A percentile compares a stretch with the other conserved stretches of the same genome.
Evolutionary conservation across 345 rosid genomes (phyloP).

Genomic region (Eucalyptus urophylla): DNA sequence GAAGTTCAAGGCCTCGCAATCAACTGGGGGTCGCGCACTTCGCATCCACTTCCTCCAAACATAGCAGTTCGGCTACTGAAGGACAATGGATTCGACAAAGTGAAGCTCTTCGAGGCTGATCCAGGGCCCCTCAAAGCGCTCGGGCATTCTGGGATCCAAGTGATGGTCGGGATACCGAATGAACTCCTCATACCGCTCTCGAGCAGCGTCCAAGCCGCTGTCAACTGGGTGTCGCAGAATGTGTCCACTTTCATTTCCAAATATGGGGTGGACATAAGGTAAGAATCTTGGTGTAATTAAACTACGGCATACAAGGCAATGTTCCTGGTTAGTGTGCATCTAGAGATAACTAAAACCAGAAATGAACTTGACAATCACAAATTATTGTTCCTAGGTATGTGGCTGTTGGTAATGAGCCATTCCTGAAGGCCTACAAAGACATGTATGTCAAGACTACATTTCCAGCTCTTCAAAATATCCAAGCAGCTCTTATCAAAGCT

Average conservation of each 20-base stretch:
- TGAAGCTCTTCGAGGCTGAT: conserved; percentile 89
- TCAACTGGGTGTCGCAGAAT: conserved; percentile 64
- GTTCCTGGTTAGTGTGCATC: not conserved
- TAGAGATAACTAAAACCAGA: not conserved
- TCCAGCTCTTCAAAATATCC: conserved; percentile 82
- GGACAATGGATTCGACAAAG: conserved; percentile 79
- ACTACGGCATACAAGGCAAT: not conserved
- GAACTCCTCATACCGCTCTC: conserved; percentile 59
- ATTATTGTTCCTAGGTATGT: conserved; percentile 29
- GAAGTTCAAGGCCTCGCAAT: conserved; percentile 42
- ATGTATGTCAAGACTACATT: conserved; percentile 36
- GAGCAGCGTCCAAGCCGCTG: conserved; percentile 33
- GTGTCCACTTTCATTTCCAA: conserved; percentile 52
- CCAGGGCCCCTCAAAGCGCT: conserved; percentile 68
- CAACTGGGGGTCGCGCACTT: conserved; percentile 71
- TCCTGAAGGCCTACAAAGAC: conserved; percentile 59
- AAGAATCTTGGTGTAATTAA: not conserved
- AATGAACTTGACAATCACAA: not conserved
- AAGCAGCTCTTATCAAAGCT: conserved; percentile 83
- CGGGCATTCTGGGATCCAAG: conserved; percentile 75
- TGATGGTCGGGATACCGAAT: conserved; percentile 93
- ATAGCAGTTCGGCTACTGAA: conserved; percentile 58
- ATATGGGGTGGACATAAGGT: conserved; percentile 64
- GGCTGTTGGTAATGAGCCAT: conserved; percentile 91
- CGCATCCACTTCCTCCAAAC: conserved; percentile 55